Base-by-base conservation (phyloP, 2,329 filamentous ascomycete genomes). In the Aspergillus ochraceus region DNA sequence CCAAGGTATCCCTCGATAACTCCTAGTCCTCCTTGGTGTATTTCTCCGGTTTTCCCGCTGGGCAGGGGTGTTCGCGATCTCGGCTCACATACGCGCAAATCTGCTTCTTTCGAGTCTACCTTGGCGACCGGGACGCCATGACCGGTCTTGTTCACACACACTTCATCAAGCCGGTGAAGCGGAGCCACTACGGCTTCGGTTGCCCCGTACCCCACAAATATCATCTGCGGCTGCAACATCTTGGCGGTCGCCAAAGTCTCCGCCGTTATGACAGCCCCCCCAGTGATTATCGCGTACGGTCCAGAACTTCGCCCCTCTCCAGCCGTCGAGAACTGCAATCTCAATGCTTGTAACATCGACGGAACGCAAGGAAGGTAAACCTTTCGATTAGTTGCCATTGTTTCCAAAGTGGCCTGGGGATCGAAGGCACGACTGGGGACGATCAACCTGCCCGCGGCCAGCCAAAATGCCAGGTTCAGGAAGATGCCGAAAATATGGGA, bases 331-430 rank as follows among this genome's bases (percentile, higher is more conserved):
- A 46, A 2, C 12, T 54, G 19, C n/a, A 24, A n/a, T 45, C 11
- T 42, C 24, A 50, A 19, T 30, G 52, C 52, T 50, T 59, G 52
- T 10, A 59, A n/a, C 57, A 55, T 59, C 8, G 57, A 54, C 19
- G 57, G 57, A 12, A 59, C 57, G 39, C 57, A 59, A 11, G 57
- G 52, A 24, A 54, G 32, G n/a, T 54, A 30, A 9, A 55, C 52
- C 20, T 54, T 55, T 6, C 20, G 4, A 14, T 29, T 45, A 17
- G 46, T 14, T n/a, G 20, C 19, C 19, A 59, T 30, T 19, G 32
- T 45, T 32, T 55, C 20, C 17, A 59, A 32, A 6, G 45, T 55
- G 9, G 42, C 30, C 9, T 11, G 29, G 5, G 52, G 51, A 32
- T 59, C 52, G 46, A 59, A 59, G 10, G 45, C 19, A 6, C 26